Conservation (phyloP, 768 basidiomycete species). For the Sutorius australiensis region DNA sequence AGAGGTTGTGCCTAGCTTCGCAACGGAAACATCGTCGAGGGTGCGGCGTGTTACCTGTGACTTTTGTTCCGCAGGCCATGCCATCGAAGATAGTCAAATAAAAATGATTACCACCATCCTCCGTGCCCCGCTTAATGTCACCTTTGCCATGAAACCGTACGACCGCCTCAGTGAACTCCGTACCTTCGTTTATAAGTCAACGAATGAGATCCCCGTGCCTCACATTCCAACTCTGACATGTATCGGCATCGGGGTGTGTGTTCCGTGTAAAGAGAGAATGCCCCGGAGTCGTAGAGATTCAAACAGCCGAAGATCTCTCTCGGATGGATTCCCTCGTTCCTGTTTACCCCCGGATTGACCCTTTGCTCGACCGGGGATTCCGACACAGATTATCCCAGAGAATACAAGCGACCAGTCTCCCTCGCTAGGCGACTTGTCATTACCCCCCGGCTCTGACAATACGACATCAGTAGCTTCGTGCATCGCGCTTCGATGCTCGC, state of each 20-base stretch:
- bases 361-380: no score
- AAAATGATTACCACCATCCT: not conserved
- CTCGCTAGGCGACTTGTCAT: no score
- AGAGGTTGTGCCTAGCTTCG: not conserved
- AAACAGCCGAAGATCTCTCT: not conserved
- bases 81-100: not conserved
- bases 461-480: no score
- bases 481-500: no score
- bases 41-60: not conserved
- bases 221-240: not conserved
- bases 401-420: no score
- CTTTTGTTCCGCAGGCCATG: not conserved
- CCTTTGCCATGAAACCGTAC: not conserved
- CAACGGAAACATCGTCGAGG: not conserved
- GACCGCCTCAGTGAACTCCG: not conserved
- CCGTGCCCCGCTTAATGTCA: not conserved
- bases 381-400: no score
- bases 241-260: not conserved
- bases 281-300: constrained; percentile 6
- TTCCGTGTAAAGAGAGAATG: not conserved
- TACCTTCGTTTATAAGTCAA: not conserved
- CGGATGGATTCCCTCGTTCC: not conserved
- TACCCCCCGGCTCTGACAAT: no score
- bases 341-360: constrained; percentile 7
- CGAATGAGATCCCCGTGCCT: constrained; percentile 1